Conservation (phyloP, 331 rosid genomes). For the Dryas integrifolia region DNA sequence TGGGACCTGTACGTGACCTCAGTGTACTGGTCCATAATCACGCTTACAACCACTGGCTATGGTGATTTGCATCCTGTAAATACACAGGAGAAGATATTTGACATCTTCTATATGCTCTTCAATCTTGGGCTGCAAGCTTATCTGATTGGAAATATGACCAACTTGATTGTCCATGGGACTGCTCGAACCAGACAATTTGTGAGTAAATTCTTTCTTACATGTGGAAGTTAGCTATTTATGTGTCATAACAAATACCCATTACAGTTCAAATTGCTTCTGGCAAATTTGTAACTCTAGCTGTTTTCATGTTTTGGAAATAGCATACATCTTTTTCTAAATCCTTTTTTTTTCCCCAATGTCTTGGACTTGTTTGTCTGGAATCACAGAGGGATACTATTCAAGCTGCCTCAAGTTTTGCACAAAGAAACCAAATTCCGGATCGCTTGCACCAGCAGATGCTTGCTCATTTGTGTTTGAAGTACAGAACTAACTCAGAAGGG, state of each 20-base stretch:
- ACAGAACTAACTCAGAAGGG: constrained; percentile 63
- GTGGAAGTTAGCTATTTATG: background rate
- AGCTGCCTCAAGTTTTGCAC: constrained; percentile 55
- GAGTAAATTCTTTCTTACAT: constrained; percentile 20
- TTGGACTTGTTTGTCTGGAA: constrained; percentile 22
- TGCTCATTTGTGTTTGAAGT: constrained; percentile 58
- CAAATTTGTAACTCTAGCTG: background rate
- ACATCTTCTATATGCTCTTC: constrained; percentile 44
- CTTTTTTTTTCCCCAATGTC: background rate
- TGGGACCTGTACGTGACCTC: constrained; percentile 45
- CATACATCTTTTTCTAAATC: background rate
- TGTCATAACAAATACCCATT: background rate
- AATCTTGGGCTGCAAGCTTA: constrained; percentile 53
- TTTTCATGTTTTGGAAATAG: background rate
- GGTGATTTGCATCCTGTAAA: constrained; percentile 75
- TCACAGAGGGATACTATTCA: constrained; percentile 56
- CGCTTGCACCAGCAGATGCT: constrained; percentile 70
- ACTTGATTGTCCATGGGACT: constrained; percentile 56
- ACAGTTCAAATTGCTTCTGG: background rate
- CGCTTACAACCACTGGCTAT: constrained; percentile 56
- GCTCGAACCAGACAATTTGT: constrained; percentile 60
- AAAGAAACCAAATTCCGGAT: constrained; percentile 49
- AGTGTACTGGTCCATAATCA: constrained; percentile 67
- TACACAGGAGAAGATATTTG: constrained; percentile 48
- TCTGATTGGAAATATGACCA: constrained; percentile 70